Percentiles rank a stretch among this genome's conserved stretches.
phyloP scores from a whole-genome alignment of 768 basidiomycete species.

The Lentinus brumalis region DNA sequence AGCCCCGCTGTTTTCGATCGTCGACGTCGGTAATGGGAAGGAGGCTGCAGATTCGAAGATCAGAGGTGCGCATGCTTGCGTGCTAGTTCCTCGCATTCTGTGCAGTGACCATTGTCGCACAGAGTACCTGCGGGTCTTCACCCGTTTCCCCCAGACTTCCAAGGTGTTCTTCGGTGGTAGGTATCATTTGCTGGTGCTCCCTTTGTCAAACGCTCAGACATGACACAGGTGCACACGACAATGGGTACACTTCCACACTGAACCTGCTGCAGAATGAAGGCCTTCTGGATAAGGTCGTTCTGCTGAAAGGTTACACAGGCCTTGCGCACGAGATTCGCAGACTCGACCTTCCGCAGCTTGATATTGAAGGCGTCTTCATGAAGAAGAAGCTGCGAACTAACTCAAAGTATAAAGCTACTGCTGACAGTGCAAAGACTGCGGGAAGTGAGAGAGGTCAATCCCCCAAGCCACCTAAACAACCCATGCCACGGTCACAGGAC shows the following conservation, averaged over 20 bases:
- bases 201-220: neutral
- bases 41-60: constrained; percentile 47
- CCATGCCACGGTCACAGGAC: constrained; percentile 21
- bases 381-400: constrained; percentile 29
- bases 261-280: constrained; percentile 41
- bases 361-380: constrained; percentile 42
- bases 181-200: neutral
- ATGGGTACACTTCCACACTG: constrained; percentile 43
- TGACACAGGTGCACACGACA: constrained; percentile 39
- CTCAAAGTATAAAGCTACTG: constrained; percentile 14
- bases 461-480: constrained; percentile 5
- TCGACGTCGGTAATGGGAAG: constrained; percentile 45
- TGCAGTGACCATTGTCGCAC: neutral
- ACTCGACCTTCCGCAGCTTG: constrained; percentile 33
- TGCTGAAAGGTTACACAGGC: constrained; percentile 42
- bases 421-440: constrained; percentile 3
- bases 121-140: constrained; percentile 60
- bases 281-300: constrained; percentile 38
- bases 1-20: constrained; percentile 42
- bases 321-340: constrained; percentile 37
- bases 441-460: constrained; percentile 1
- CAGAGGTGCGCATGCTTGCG: constrained; percentile 31
- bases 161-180: constrained; percentile 42
- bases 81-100: neutral
- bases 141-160: constrained; percentile 44